phyloP scores from a whole-genome alignment of 805 yeast species.

The Yamadazyma scolyti region DNA sequence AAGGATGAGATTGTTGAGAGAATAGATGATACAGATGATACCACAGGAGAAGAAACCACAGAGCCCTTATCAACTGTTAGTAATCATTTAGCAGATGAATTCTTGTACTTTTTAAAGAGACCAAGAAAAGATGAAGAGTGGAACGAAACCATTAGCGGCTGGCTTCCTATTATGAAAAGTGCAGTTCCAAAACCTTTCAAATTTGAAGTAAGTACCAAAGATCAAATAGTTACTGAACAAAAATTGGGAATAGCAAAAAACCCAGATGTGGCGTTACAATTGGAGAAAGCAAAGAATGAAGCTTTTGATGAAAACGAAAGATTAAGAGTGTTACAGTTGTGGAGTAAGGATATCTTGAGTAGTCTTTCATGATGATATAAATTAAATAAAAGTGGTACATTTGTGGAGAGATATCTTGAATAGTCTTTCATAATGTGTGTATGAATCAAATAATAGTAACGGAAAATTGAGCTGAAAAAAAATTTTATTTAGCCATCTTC shows the following conservation, averaged over 20 bases:
- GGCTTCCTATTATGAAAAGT: conserved; percentile 15
- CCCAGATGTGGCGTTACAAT: conserved; percentile 7
- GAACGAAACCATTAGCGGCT: conserved; percentile 7
- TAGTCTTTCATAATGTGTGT: too few species aligned
- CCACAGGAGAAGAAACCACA: conserved; percentile 2
- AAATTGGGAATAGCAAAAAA: conserved; percentile 16
- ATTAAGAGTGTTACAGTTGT: conserved; percentile 1
- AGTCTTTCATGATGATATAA: too few species aligned
- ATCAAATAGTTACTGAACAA: conserved; percentile 32
- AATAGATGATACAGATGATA: conserved; percentile 4
- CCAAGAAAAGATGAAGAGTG: conserved; percentile 15
- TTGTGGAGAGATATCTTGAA: too few species aligned
- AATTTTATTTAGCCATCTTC: too few species aligned
- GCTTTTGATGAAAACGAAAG: conserved; percentile 1
- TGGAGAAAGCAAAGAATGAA: too few species aligned
- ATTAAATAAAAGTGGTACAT: too few species aligned
- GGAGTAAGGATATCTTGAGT: too few species aligned
- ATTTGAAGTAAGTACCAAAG: conserved; percentile 29
- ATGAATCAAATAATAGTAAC: too few species aligned
- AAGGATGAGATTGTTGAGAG: too few species aligned
- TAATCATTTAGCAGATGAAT: not conserved
- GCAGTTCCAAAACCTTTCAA: conserved; percentile 27
- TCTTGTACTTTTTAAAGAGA: conserved; percentile 10
- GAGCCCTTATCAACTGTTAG: not conserved
- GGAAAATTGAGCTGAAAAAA: too few species aligned